Evolutionary conservation across 1,284 basidiomycete species (phyloP), one percentile per base, ranked within the genome.

Genomic region (Microbotryum intermedium): DNA sequence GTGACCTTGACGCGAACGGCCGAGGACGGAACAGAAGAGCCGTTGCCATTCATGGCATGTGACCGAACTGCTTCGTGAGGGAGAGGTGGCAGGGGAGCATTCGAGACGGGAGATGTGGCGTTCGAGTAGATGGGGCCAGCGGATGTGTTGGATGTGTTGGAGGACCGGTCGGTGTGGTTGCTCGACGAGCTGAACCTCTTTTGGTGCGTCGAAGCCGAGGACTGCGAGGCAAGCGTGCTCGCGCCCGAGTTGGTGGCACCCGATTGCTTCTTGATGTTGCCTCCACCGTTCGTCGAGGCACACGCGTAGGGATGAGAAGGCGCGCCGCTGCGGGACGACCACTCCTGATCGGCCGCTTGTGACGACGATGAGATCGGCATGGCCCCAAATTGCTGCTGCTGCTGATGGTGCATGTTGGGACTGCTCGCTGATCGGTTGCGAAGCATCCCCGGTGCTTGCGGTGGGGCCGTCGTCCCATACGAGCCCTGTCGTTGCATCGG

Each of bases 1-100:
- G 86, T 84, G 57, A 94, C 88, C 53, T 72, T 71, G 62, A 74
- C 66, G 51, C 73, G 70, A 6, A 75, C 67, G 4, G 72, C 74
- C 18, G 60, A 65, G 54, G 49, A 16, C 25, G 43, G 29, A 18
- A 39, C 6, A 21, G 44, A 8, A 29, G 18, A 39, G 34, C 44
- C 43, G n/a, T 29, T n/a, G 39, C 29, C 49, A 8, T 30, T n/a
- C 49, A 34, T 23, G 29, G 49, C 30, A 50, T 54, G 9, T 11
- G 34, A 39, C 34, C 34, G 34, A 16, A 16, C 34, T 11, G 34
- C 39, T 7, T 42, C 39, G 16, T 30, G 29, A 16, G 21, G 44
- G 46, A 26, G 43, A 7, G 45, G 25, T 2, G 50, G 30, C 10
- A 13, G 50, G 21, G 43, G 43, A 30, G 57, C 44, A 20, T 57